These are phyloP conservation scores for Suhomyces atakaporum DNA, from an alignment of 1,139 yeast species.

Conservation along the genomic window DNA sequence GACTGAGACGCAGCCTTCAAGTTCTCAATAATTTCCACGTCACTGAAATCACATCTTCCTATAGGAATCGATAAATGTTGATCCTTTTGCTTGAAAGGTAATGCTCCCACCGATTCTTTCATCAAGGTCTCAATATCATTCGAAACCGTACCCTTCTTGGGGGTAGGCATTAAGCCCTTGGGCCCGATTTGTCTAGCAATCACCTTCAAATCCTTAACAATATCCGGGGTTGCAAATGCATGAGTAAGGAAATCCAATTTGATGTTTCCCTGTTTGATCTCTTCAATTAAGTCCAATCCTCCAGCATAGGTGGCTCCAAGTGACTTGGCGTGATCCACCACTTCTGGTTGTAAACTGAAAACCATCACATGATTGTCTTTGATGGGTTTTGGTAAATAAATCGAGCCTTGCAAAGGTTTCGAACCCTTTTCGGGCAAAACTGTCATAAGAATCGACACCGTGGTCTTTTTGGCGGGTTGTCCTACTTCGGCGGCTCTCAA, in stretches of 20 bases:
- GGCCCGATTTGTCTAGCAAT: slow-evolving; percentile 86
- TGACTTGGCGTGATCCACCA: slow-evolving; percentile 52
- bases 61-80: slow-evolving; percentile 66
- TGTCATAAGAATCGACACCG: slow-evolving; percentile 64
- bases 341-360: slow-evolving; percentile 60
- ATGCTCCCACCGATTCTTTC: slow-evolving; percentile 59
- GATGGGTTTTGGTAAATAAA: slow-evolving; percentile 75
- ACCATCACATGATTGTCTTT: slow-evolving; percentile 66
- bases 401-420: slow-evolving; percentile 71
- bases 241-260: slow-evolving; percentile 65
- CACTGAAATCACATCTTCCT: slow-evolving; percentile 79
- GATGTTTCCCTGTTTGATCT: slow-evolving; percentile 56
- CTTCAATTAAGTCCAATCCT: slow-evolving; percentile 67
- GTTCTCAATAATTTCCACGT: slow-evolving; percentile 72
- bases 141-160: slow-evolving; percentile 84
- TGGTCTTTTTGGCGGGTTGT: slow-evolving; percentile 65
- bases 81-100: slow-evolving; percentile 71
- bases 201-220: slow-evolving; percentile 58
- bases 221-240: slow-evolving; percentile 84
- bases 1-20: slow-evolving; percentile 70
- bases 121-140: slow-evolving; percentile 61
- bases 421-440: slow-evolving; percentile 82
- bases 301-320: slow-evolving; percentile 69
- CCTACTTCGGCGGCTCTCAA: slow-evolving; percentile 92
- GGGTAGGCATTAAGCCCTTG: slow-evolving; percentile 83